Conservation (phyloP, 208 protist genomes). For the Kentomonas sorsogonicus region DNA sequence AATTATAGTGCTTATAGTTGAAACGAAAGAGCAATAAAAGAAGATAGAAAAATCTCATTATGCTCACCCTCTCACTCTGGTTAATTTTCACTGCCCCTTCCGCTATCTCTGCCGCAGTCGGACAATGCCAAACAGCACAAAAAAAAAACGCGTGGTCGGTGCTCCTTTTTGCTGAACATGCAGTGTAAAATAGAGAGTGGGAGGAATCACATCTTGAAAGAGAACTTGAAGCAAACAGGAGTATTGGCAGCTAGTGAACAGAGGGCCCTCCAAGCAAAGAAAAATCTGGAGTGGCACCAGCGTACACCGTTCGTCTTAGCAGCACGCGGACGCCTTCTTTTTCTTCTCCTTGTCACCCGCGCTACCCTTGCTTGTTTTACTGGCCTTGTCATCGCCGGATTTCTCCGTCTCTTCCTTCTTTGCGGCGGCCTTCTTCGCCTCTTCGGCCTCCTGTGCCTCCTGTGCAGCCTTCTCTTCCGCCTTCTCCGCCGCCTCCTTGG, state of each 20-base stretch:
- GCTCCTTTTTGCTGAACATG: too few relatives aligned
- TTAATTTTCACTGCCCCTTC: too few relatives aligned
- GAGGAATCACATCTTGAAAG: too few relatives aligned
- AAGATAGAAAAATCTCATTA: conserved; percentile 9
- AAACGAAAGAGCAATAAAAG: conserved; percentile 1
- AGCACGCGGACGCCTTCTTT: conserved; percentile 18
- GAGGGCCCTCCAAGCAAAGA: neutral
- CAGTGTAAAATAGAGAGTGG: conserved; percentile 10
- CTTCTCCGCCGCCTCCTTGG: conserved; percentile 11
- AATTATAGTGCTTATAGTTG: conserved; percentile 7
- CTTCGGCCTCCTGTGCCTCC: conserved; percentile 13
- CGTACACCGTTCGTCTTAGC: neutral
- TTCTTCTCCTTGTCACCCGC: conserved; percentile 13
- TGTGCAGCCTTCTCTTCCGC: conserved; percentile 13
- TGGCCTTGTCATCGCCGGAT: conserved; percentile 43
- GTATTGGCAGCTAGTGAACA: neutral
- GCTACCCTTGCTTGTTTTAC: neutral
- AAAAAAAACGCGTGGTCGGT: too few relatives aligned
- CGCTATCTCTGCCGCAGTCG: too few relatives aligned
- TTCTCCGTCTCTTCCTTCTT: conserved; percentile 39
- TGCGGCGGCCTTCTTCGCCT: conserved; percentile 12
- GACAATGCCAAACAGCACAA: conserved; percentile 7
- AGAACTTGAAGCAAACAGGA: neutral
- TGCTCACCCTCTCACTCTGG: too few relatives aligned
- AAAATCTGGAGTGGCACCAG: neutral